phyloP scores from a whole-genome alignment of 805 yeast species.

The Yarrowia keelungensis region DNA sequence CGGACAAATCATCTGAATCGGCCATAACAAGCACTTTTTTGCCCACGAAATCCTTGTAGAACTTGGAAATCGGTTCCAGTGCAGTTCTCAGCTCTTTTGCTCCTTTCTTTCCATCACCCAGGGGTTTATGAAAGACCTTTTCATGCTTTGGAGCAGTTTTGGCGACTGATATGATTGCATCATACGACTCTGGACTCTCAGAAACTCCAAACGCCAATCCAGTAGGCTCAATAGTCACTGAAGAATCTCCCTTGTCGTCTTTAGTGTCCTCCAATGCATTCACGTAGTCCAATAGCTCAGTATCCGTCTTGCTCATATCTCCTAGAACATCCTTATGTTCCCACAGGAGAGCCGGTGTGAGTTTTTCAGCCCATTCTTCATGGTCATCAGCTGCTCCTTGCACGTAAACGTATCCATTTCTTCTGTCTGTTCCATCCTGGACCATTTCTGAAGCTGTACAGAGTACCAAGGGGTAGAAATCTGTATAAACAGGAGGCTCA shows the following conservation, averaged over 20 bases:
- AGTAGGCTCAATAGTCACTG: neutral
- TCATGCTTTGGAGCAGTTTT: neutral
- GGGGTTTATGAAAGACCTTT: conserved; percentile 28
- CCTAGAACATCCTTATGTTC: conserved; percentile 48
- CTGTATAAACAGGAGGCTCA: conserved; percentile 49
- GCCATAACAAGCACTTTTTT: conserved; percentile 59
- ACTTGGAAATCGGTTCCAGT: conserved; percentile 55
- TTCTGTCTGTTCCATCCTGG: conserved; percentile 62
- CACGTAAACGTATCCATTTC: conserved; percentile 65
- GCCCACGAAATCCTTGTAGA: conserved; percentile 39
- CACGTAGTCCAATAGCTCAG: conserved; percentile 45
- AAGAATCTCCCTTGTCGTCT: neutral
- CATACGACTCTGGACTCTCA: neutral
- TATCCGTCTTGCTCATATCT: conserved; percentile 48
- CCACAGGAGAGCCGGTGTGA: conserved; percentile 69
- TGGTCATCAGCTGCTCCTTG: conserved; percentile 97
- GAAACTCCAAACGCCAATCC: neutral
- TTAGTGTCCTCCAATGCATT: neutral
- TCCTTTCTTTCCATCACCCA: conserved; percentile 62
- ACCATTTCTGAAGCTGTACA: conserved; percentile 69
- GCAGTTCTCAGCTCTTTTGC: conserved; percentile 62
- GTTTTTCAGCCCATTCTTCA: conserved; percentile 75
- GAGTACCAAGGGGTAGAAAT: conserved; percentile 56
- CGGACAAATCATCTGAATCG: conserved; percentile 67
- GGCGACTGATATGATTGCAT: conserved; percentile 10